A percentile compares a stretch with the other conserved stretches of the same genome.
Evolutionary conservation across 169 alveolate species (phyloP).

Genomic region (Plasmodium yoelii): DNA sequence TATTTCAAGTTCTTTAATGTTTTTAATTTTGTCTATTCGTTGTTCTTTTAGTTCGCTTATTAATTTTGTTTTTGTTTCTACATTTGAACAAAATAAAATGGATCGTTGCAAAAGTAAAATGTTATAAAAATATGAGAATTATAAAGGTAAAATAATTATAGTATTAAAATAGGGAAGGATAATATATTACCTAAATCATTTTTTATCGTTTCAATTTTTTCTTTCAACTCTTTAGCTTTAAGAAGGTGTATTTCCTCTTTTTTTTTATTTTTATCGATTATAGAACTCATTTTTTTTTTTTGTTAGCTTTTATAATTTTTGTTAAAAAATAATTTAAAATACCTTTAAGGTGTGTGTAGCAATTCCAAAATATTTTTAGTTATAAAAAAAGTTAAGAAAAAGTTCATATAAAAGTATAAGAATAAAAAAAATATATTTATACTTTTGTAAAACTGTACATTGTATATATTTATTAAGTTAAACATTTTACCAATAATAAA

Average conservation of each 20-base stretch:
- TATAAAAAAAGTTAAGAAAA: too few relatives aligned
- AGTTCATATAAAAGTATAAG: too few relatives aligned
- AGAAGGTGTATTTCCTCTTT: constrained; percentile 58
- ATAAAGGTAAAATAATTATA: not conserved
- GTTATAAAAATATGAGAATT: not conserved
- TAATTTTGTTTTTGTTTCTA: constrained; percentile 48
- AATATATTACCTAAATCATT: constrained; percentile 34
- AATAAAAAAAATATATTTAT: too few relatives aligned
- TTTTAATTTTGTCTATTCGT: constrained; percentile 51
- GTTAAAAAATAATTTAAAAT: not conserved
- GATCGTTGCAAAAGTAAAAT: not conserved
- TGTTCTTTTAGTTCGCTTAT: constrained; percentile 50
- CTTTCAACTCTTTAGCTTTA: constrained; percentile 65
- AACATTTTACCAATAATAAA: too few relatives aligned
- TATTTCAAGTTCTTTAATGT: constrained; percentile 54
- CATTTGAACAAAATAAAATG: not conserved
- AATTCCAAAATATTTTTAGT: too few relatives aligned
- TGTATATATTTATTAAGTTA: too few relatives aligned
- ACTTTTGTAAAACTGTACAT: too few relatives aligned
- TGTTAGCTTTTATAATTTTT: too few relatives aligned
- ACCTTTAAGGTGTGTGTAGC: too few relatives aligned
- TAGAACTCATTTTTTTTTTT: constrained; percentile 44
- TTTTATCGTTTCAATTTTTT: constrained; percentile 62
- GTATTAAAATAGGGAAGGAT: not conserved
- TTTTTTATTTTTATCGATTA: constrained; percentile 42